These are phyloP conservation scores for Phytophthora uliginosa DNA, from an alignment of 352 stramenopile species.

Conservation along the genomic window DNA sequence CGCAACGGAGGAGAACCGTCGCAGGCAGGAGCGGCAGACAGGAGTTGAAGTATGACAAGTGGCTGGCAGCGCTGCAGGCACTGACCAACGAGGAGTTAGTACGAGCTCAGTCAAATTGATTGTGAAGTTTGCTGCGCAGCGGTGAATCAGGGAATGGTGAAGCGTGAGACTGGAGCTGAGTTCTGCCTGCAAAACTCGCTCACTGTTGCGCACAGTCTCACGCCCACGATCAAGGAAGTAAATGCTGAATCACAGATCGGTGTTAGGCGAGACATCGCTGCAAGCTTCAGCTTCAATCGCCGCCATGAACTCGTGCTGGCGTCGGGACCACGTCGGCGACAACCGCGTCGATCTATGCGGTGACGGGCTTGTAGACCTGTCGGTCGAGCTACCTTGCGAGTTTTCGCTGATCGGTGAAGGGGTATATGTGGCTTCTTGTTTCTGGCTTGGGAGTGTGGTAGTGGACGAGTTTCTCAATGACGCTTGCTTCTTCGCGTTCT, in stretches of 20 bases:
- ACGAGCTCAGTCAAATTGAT: too few relatives aligned
- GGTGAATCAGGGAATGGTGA: too few relatives aligned
- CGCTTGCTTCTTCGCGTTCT: background rate
- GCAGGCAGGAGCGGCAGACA: too few relatives aligned
- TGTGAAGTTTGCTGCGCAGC: too few relatives aligned
- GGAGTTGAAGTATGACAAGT: too few relatives aligned
- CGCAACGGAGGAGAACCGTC: too few relatives aligned
- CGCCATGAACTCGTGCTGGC: conserved; percentile 27
- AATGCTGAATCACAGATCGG: background rate
- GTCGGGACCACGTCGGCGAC: conserved; percentile 19
- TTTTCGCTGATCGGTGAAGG: background rate
- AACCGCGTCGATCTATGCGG: background rate
- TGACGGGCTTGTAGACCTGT: background rate
- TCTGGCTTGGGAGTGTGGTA: background rate
- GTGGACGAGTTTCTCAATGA: background rate
- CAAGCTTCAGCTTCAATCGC: conserved; percentile 25
- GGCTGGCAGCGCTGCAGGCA: too few relatives aligned
- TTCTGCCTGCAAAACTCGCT: too few relatives aligned
- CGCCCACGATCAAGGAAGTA: too few relatives aligned
- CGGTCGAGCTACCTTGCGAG: conserved; percentile 2
- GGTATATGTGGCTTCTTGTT: background rate
- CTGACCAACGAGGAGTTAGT: too few relatives aligned
- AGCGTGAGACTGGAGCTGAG: too few relatives aligned
- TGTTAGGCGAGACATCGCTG: background rate
- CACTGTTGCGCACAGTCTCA: too few relatives aligned